Evolutionary conservation across 306 rosid species (phyloP).

Genomic region (Vigna angularis): DNA sequence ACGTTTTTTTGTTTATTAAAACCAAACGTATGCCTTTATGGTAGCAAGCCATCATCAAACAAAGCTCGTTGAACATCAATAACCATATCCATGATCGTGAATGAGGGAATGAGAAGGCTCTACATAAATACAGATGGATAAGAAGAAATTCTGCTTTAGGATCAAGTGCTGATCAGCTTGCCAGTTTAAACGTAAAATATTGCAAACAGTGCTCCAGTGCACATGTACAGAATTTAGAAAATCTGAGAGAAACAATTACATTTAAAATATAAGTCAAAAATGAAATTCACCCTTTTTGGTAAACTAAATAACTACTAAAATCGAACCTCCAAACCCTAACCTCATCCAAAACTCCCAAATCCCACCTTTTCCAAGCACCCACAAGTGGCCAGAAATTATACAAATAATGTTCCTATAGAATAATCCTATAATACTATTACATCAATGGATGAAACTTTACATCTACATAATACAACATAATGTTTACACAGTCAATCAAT

Average conservation of each 20-base stretch:
- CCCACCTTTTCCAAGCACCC: slow-evolving; percentile 29
- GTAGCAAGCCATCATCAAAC: slow-evolving; percentile 2
- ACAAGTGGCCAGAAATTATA: slow-evolving; percentile 18
- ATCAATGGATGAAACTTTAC: slow-evolving; percentile 57
- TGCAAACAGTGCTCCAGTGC: neutral
- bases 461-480: slow-evolving; percentile 52
- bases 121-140: neutral
- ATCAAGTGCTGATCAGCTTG: slow-evolving; percentile 8
- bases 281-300: slow-evolving; percentile 32
- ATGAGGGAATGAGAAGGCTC: neutral
- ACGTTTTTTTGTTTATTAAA: neutral
- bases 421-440: slow-evolving; percentile 47
- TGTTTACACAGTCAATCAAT: slow-evolving; percentile 45
- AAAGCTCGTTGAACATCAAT: neutral
- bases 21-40: neutral
- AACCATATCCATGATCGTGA: neutral
- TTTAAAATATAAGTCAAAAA: slow-evolving; percentile 34
- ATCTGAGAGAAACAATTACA: neutral
- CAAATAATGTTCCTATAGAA: slow-evolving; percentile 30
- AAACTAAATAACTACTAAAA: slow-evolving; percentile 10
- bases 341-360: neutral
- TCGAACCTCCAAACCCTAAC: slow-evolving; percentile 30
- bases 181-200: slow-evolving; percentile 20
- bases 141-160: neutral
- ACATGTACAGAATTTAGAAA: slow-evolving; percentile 3